These are phyloP conservation scores for Albophoma yamanashiensis DNA, from an alignment of 2,329 filamentous ascomycete genomes.

Conservation along the genomic window DNA sequence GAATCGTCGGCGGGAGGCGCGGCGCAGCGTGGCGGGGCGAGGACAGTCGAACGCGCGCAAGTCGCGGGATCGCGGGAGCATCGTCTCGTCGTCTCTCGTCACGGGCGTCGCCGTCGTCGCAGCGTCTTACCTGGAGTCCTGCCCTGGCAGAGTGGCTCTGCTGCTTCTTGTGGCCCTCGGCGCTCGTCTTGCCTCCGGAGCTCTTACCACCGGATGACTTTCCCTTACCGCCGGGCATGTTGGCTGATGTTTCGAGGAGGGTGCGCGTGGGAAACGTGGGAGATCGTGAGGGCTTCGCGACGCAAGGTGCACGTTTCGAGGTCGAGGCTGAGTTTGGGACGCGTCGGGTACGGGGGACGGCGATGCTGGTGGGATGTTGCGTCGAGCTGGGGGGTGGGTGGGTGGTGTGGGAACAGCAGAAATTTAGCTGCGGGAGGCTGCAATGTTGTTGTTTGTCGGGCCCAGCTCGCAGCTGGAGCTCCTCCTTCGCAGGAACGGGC, in stretches of 20 bases:
- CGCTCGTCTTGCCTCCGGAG: constrained; percentile 63
- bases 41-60: constrained; percentile 10
- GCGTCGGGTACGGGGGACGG: neutral
- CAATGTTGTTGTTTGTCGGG: constrained; percentile 7
- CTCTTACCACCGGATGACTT: constrained; percentile 85
- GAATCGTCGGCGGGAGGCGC: neutral
- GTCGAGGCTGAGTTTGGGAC: constrained; percentile 2
- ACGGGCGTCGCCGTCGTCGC: neutral
- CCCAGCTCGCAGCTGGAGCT: neutral
- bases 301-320: neutral
- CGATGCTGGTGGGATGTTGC: constrained; percentile 2
- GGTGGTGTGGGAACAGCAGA: constrained; percentile 8
- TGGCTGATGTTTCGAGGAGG: neutral
- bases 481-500: neutral
- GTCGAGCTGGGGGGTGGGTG: constrained; percentile 1
- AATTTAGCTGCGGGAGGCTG: constrained; percentile 8
- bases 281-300: neutral
- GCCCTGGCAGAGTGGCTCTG: constrained; percentile 94
- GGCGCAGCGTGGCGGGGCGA: neutral
- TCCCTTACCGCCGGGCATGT: constrained; percentile 83
- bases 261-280: neutral
- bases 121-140: constrained; percentile 69
- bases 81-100: neutral
- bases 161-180: constrained; percentile 67
- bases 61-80: constrained; percentile 2